Conservation (phyloP, 225 moss, liverwort and hornwort species). For the Asterella californica region DNA sequence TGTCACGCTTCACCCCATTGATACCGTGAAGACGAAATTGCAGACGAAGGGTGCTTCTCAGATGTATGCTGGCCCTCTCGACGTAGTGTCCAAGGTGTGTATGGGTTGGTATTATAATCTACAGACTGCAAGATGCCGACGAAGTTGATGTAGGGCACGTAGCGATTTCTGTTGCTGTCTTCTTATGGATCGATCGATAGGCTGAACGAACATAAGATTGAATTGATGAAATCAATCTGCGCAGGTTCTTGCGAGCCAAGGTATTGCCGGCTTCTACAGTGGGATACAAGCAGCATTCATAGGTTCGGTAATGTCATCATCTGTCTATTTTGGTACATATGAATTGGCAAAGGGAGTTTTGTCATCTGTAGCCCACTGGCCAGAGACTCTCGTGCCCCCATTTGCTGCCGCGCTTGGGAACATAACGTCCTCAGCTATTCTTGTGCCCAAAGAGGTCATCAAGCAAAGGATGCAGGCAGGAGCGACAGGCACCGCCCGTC, state of each 20-base stretch:
- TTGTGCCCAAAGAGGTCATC: constrained; percentile 75
- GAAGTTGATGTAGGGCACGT: background rate
- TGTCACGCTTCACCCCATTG: constrained; percentile 71
- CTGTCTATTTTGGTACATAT: constrained; percentile 75
- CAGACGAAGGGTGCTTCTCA: constrained; percentile 70
- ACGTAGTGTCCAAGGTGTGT: constrained; percentile 65
- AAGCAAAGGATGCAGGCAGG: constrained; percentile 86
- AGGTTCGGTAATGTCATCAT: constrained; percentile 75
- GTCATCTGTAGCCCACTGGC: constrained; percentile 55
- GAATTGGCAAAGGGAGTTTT: constrained; percentile 76
- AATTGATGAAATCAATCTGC: background rate
- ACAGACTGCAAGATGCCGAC: background rate
- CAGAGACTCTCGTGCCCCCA: constrained; percentile 62
- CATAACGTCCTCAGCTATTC: constrained; percentile 68
- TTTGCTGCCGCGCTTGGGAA: constrained; percentile 72
- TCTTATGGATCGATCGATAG: background rate
- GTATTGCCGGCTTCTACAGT: constrained; percentile 68
- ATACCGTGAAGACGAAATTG: constrained; percentile 81
- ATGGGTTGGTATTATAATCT: background rate
- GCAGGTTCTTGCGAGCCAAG: constrained; percentile 66
- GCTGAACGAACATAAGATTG: background rate
- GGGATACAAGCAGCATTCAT: constrained; percentile 74
- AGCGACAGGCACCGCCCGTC: constrained; percentile 49
- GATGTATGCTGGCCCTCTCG: constrained; percentile 68
- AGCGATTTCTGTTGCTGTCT: background rate